These are phyloP conservation scores for Diaporthe amygdali DNA, from an alignment of 2,329 filamentous ascomycete species.

Conservation along the genomic window DNA sequence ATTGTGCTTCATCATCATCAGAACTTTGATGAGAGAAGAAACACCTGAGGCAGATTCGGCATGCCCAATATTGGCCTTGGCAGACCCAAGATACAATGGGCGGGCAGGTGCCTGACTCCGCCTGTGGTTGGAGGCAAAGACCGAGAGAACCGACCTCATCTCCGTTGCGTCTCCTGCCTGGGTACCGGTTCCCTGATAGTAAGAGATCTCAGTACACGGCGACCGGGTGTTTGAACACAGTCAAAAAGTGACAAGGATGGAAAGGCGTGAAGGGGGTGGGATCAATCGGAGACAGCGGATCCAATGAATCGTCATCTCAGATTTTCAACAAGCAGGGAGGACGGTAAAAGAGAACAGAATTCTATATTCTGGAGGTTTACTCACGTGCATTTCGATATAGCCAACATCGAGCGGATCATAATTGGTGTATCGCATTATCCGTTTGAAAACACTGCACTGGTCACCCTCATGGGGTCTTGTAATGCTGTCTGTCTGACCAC, in stretches of 20 bases:
- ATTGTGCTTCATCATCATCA: constrained; percentile 27
- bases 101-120: constrained; percentile 39
- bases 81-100: constrained; percentile 65
- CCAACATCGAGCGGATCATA: constrained; percentile 77
- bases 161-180: constrained; percentile 84
- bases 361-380: too few relatives aligned
- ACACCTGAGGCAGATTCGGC: constrained; percentile 28
- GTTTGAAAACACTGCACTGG: constrained; percentile 72
- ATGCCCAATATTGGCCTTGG: constrained; percentile 48
- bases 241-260: too few relatives aligned
- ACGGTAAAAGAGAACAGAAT: too few relatives aligned
- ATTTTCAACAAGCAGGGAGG: too few relatives aligned
- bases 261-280: too few relatives aligned
- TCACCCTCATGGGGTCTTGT: constrained; percentile 70
- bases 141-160: constrained; percentile 74
- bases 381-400: constrained; percentile 90
- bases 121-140: constrained; percentile 50
- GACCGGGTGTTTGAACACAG: too few relatives aligned
- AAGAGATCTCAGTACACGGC: too few relatives aligned
- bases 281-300: too few relatives aligned
- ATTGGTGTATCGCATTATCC: constrained; percentile 73
- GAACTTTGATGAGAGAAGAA: constrained; percentile 28
- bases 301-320: too few relatives aligned
- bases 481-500: constrained; percentile 64
- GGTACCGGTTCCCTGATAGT: constrained; percentile 52